Percentiles rank a stretch among this genome's conserved stretches.
phyloP scores from a whole-genome alignment of 75 land plant species.

The Chamaecyparis obtusa region DNA sequence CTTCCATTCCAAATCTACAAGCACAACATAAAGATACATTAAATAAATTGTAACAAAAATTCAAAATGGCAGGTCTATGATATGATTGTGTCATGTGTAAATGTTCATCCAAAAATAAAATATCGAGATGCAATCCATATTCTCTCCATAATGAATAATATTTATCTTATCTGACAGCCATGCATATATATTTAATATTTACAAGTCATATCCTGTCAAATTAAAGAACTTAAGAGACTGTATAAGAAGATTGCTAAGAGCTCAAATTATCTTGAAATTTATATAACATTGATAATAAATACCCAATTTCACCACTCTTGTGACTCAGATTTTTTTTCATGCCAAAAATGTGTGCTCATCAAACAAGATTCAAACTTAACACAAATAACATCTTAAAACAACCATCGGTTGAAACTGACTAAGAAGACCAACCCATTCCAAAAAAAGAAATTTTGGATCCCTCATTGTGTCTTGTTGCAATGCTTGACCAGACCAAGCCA shows the following conservation, averaged over 20 bases:
- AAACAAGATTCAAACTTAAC: not conserved
- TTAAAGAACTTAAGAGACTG: not conserved
- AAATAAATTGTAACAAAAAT: not conserved
- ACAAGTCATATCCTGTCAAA: not conserved
- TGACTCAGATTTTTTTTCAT: not conserved
- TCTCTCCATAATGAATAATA: not conserved
- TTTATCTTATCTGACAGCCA: not conserved
- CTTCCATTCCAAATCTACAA: conserved; percentile 97
- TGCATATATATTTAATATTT: not conserved
- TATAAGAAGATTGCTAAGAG: not conserved
- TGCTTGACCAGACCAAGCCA: no score
- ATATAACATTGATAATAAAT: not conserved
- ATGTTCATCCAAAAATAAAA: not conserved
- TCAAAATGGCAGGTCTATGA: not conserved
- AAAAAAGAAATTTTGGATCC: no score
- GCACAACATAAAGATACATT: not conserved
- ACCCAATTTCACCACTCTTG: not conserved
- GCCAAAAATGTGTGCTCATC: not conserved
- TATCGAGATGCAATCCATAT: not conserved
- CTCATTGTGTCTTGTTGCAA: no score
- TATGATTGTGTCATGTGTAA: not conserved
- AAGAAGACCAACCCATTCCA: no score
- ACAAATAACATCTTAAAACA: no score
- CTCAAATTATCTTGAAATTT: not conserved
- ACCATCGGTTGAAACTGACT: no score